Conservation (phyloP, 345 rosid genomes). For the Populus deltoides region DNA sequence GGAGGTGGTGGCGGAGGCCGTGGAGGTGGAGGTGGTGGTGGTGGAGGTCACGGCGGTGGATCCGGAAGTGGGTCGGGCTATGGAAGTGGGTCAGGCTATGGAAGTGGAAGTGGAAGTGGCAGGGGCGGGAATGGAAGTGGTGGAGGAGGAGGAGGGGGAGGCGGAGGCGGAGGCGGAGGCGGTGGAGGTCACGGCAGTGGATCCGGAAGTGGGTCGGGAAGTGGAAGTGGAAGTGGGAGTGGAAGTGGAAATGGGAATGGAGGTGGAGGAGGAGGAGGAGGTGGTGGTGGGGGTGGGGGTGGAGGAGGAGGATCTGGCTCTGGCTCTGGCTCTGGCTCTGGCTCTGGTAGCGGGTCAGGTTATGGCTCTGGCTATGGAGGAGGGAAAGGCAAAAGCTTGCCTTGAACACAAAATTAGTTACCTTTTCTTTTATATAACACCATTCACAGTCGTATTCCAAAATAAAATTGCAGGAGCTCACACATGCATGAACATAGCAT, state of each 20-base stretch:
- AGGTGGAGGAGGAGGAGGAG: not conserved
- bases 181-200: not conserved
- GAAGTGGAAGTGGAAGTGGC: no score
- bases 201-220: not conserved
- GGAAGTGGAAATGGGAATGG: not conserved
- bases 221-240: constrained; percentile 1
- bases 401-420: constrained; percentile 26
- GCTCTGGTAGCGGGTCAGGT: constrained; percentile 8
- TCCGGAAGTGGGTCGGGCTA: constrained; percentile 23
- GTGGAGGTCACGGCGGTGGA: constrained; percentile 9
- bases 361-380: constrained; percentile 31
- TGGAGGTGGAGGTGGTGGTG: not conserved
- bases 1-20: not conserved
- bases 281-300: not conserved
- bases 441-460: not conserved
- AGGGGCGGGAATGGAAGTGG: no score
- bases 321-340: constrained; percentile 22
- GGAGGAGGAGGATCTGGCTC: no score
- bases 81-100: constrained; percentile 29
- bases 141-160: no score
- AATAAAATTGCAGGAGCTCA: constrained; percentile 26
- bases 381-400: constrained; percentile 5
- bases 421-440: not conserved
- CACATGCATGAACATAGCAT: constrained; percentile 1
- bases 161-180: no score